Evolutionary conservation across 2,329 filamentous ascomycete genomes (phyloP).

Genomic region (Aspergillus tubingensis): DNA sequence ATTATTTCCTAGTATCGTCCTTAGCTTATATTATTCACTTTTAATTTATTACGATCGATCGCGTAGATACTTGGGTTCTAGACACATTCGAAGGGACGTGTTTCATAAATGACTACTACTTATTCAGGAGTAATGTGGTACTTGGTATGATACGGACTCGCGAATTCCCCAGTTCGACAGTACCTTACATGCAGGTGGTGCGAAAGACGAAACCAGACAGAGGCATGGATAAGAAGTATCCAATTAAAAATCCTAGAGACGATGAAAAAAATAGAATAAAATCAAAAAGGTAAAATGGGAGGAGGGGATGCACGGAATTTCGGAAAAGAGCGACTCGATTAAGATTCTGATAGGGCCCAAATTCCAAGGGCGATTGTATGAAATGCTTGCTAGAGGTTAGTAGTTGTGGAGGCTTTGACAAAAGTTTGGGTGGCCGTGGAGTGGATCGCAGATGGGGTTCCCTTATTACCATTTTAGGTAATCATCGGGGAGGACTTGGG

Average conservation of each 20-base stretch:
- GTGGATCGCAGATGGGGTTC: neutral
- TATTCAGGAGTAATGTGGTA: neutral
- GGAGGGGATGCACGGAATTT: neutral
- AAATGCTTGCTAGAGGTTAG: neutral
- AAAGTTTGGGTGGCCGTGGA: slow-evolving; percentile 6
- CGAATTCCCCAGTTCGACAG: neutral
- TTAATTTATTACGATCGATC: neutral
- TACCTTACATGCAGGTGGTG: neutral
- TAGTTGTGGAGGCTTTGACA: slow-evolving; percentile 8
- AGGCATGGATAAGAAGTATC: neutral
- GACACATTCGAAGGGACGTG: neutral
- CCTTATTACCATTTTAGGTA: neutral
- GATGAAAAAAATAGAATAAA: neutral
- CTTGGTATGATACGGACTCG: neutral
- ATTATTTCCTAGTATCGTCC: neutral
- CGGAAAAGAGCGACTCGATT: slow-evolving; percentile 8
- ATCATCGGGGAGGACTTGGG: neutral
- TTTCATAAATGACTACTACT: neutral
- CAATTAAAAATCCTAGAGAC: neutral
- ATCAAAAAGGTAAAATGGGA: neutral
- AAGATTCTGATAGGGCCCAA: slow-evolving; percentile 12
- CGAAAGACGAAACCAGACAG: neutral
- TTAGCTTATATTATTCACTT: neutral
- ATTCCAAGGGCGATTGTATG: neutral
- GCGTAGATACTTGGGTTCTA: neutral